A percentile compares a stretch with the other conserved stretches of the same genome.
Evolutionary conservation across 208 protist species (phyloP).

Genomic region (Crithidia mellificae): DNA sequence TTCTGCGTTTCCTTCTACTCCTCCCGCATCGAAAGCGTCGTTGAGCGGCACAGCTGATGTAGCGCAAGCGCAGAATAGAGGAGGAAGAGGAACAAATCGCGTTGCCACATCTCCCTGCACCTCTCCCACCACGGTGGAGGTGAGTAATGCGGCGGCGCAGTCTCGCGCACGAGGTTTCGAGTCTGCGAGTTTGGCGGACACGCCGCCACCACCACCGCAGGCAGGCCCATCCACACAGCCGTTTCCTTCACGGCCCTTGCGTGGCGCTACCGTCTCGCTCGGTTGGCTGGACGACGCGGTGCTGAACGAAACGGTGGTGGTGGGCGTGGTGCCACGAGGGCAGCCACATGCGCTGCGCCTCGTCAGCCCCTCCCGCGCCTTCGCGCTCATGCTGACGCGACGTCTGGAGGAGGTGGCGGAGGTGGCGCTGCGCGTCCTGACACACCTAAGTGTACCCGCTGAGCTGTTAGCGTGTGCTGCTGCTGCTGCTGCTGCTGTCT

Average conservation of each 20-base stretch:
- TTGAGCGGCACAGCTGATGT: too few relatives aligned
- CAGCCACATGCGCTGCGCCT: conserved; percentile 58
- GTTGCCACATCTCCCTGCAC: too few relatives aligned
- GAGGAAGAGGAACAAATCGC: background rate
- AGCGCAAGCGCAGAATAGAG: too few relatives aligned
- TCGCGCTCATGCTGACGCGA: conserved; percentile 32
- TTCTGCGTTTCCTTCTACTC: too few relatives aligned
- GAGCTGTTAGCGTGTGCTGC: background rate
- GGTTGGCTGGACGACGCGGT: conserved; percentile 47
- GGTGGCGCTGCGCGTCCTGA: conserved; percentile 17
- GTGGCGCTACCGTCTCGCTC: background rate
- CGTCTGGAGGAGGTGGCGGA: conserved; percentile 30
- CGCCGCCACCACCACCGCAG: too few relatives aligned
- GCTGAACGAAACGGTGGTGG: conserved; percentile 58
- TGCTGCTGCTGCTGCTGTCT: too few relatives aligned
- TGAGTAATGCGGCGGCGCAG: too few relatives aligned
- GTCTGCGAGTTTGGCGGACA: too few relatives aligned
- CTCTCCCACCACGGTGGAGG: too few relatives aligned
- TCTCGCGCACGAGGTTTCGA: too few relatives aligned
- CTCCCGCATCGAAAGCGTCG: too few relatives aligned
- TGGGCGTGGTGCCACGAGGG: conserved; percentile 49
- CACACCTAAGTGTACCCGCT: conserved; percentile 1
- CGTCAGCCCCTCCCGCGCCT: conserved; percentile 46
- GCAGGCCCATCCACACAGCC: too few relatives aligned
- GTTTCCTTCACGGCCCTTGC: background rate